Percentiles rank a stretch among this genome's conserved stretches.
Conservation (phyloP, 129 eudicot genomes). For the Flaveria robusta region DNA sequence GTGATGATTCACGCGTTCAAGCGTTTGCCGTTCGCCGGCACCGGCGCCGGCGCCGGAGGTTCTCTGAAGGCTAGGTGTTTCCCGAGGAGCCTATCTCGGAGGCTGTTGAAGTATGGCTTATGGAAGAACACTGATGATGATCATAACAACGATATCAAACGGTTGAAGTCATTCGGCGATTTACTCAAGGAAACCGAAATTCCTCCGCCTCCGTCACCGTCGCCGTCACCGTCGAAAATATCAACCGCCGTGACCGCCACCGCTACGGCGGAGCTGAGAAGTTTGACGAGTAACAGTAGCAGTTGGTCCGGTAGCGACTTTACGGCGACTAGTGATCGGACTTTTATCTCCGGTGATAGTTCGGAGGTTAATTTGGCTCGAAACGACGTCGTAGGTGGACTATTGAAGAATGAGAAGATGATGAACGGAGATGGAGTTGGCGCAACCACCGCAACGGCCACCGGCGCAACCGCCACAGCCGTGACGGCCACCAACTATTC, state of each 20-base stretch:
- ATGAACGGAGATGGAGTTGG: constrained; percentile 37
- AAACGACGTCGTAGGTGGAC: constrained; percentile 39
- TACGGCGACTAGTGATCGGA: constrained; percentile 37
- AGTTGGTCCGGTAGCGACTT: constrained; percentile 46
- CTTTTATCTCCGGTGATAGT: constrained; percentile 38
- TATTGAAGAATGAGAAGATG: constrained; percentile 13
- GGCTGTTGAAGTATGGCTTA: constrained; percentile 50
- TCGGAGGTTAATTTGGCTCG: constrained; percentile 16
- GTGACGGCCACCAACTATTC: constrained; percentile 18
- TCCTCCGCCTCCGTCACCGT: neutral
- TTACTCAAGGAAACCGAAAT: constrained; percentile 34
- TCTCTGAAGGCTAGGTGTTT: neutral
- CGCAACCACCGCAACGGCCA: constrained; percentile 43
- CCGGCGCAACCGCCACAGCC: constrained; percentile 36
- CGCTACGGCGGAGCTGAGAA: constrained; percentile 15
- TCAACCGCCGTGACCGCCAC: constrained; percentile 25
- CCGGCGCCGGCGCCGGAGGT: too few relatives aligned
- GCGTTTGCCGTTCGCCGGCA: constrained; percentile 47
- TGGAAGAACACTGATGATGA: constrained; percentile 49
- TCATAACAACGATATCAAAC: constrained; percentile 46
- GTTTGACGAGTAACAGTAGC: constrained; percentile 31
- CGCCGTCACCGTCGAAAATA: neutral
- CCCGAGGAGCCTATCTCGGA: constrained; percentile 57
- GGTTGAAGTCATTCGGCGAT: constrained; percentile 52
- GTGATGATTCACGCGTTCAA: constrained; percentile 59